Conservation (phyloP, 2,329 filamentous ascomycete genomes). For the Coleophoma eucalyptorum region DNA sequence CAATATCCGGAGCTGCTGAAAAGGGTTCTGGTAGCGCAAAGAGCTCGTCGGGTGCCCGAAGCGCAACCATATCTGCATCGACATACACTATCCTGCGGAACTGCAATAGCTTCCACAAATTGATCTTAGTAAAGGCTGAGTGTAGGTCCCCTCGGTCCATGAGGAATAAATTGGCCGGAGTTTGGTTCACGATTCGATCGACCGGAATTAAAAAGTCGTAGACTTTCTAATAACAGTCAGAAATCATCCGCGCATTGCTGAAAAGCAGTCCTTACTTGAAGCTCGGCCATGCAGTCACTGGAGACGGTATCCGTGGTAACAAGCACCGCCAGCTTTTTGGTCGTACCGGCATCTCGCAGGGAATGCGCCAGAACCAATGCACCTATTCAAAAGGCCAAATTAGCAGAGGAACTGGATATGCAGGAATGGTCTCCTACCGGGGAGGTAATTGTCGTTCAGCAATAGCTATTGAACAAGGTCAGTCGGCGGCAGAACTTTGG, state of each 20-base stretch:
- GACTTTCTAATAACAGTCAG: slow-evolving; percentile 51
- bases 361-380: slow-evolving; percentile 93
- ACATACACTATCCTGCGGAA: slow-evolving; percentile 93
- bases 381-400: slow-evolving; percentile 48
- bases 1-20: slow-evolving; percentile 84
- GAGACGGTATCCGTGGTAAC: slow-evolving; percentile 79
- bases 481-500: slow-evolving; percentile 7
- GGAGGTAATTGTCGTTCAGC: slow-evolving; percentile 87
- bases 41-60: slow-evolving; percentile 88
- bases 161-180: slow-evolving; percentile 78
- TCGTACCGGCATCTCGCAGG: slow-evolving; percentile 82
- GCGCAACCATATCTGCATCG: slow-evolving; percentile 88
- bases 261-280: slow-evolving; percentile 54
- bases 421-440: slow-evolving; percentile 53
- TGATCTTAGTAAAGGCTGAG: slow-evolving; percentile 94
- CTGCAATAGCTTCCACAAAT: slow-evolving; percentile 86
- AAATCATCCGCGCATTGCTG: not conserved
- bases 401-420: not conserved
- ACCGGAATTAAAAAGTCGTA: slow-evolving; percentile 91
- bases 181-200: slow-evolving; percentile 70
- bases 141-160: slow-evolving; percentile 91
- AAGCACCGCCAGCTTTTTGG: slow-evolving; percentile 80
- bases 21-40: slow-evolving; percentile 62
- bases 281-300: slow-evolving; percentile 69
- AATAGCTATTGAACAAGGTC: slow-evolving; percentile 63